A percentile compares a stretch with the other conserved stretches of the same genome.
Evolutionary conservation across 2,329 filamentous ascomycete species (phyloP).

Genomic region (Cladosporium cucumerinum): DNA sequence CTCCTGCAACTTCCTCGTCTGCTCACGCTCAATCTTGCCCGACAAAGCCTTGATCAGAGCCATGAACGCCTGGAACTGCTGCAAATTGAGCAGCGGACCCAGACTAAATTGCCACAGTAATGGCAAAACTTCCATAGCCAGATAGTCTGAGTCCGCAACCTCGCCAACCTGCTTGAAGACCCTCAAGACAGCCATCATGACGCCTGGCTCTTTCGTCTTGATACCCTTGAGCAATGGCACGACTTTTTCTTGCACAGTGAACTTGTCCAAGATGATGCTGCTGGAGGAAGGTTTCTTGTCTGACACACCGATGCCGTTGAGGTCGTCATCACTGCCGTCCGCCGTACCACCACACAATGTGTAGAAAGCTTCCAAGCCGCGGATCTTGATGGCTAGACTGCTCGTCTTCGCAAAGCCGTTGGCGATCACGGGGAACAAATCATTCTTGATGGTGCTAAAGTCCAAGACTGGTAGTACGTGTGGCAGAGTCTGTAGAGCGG

Average conservation of each 20-base stretch:
- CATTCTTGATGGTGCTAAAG: conserved; percentile 95
- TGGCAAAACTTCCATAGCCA: conserved; percentile 86
- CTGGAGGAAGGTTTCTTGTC: conserved; percentile 48
- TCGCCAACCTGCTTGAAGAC: conserved; percentile 81
- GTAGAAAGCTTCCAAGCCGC: conserved; percentile 84
- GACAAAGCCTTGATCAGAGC: conserved; percentile 78
- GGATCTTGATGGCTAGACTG: conserved; percentile 90
- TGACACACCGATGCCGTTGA: conserved; percentile 63
- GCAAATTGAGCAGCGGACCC: conserved; percentile 80
- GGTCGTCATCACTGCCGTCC: conserved; percentile 46
- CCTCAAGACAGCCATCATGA: conserved; percentile 89
- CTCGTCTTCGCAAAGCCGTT: conserved; percentile 88
- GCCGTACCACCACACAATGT: conserved; percentile 74
- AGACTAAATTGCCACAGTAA: conserved; percentile 89
- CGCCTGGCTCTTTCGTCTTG: conserved; percentile 95
- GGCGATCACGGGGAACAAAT: conserved; percentile 89
- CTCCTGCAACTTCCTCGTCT: conserved; percentile 83
- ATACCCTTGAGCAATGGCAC: conserved; percentile 86
- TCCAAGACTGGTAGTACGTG: conserved; percentile 83
- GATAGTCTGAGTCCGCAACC: conserved; percentile 81
- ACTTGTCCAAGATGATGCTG: conserved; percentile 85
- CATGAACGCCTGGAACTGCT: conserved; percentile 88
- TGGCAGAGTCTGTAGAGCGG: conserved; percentile 73
- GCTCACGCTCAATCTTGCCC: conserved; percentile 78
- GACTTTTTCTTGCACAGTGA: conserved; percentile 97